Conservation (phyloP, 345 rosid species). For the Eucalyptus marginata region DNA sequence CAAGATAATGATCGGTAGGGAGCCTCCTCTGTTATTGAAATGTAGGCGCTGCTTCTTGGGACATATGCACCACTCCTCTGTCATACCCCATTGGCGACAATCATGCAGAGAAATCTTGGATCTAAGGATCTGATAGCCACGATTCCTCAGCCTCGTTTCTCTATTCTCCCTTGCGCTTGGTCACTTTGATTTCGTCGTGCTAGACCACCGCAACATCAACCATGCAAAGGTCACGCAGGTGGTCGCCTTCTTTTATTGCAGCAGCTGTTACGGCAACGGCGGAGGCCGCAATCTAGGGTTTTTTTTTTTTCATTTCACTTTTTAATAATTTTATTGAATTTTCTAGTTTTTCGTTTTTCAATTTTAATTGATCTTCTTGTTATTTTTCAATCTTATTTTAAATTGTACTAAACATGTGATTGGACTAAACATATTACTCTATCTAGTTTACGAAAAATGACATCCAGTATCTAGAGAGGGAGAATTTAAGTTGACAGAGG, state of each 20-base stretch:
- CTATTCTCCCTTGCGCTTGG: background rate
- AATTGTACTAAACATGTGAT: background rate
- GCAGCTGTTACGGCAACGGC: background rate
- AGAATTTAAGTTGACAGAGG: background rate
- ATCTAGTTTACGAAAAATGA: background rate
- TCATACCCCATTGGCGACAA: rapidly evolving
- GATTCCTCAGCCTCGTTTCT: background rate
- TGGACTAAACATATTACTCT: background rate
- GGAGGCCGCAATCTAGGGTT: background rate
- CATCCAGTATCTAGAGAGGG: background rate
- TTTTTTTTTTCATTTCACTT: background rate
- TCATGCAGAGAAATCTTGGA: background rate
- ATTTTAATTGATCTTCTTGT: background rate
- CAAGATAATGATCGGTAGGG: background rate
- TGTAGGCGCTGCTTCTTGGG: background rate
- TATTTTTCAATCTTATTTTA: background rate
- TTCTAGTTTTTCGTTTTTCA: background rate
- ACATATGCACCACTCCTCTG: background rate
- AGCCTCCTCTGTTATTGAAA: background rate
- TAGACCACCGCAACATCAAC: background rate
- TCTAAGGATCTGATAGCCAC: background rate
- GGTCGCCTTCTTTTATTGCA: background rate
- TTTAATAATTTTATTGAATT: background rate
- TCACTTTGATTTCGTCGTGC: background rate
- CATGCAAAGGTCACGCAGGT: background rate